Percentiles rank a stretch among this genome's conserved stretches.
These are phyloP conservation scores for Physaria fendleri DNA, from an alignment of 345 rosid genomes.

Conservation along the genomic window DNA sequence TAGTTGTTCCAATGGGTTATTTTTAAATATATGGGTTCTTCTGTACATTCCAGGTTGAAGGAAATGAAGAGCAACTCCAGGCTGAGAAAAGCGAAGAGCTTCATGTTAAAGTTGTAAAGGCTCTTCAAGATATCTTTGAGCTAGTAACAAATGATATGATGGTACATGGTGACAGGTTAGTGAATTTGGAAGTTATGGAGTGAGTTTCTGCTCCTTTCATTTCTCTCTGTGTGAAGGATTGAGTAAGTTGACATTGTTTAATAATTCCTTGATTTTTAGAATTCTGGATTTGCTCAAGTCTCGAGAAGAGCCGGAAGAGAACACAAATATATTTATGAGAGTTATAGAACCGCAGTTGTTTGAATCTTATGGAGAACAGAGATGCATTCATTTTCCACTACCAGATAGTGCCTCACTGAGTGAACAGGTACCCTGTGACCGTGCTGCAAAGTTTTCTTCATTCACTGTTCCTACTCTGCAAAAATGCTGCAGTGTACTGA, in stretches of 20 bases:
- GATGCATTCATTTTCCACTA: constrained; percentile 69
- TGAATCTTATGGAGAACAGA: constrained; percentile 42
- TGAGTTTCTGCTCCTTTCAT: not conserved
- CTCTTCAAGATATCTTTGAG: constrained; percentile 93
- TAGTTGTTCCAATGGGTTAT: not conserved
- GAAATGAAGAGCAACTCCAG: constrained; percentile 32
- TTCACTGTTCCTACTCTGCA: not conserved
- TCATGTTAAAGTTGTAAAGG: constrained; percentile 52
- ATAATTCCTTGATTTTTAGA: constrained; percentile 30
- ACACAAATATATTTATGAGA: constrained; percentile 37
- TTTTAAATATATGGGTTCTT: constrained; percentile 8
- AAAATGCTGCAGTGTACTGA: constrained; percentile 9
- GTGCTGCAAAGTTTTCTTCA: not conserved
- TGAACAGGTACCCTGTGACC: constrained; percentile 53
- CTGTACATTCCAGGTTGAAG: constrained; percentile 22
- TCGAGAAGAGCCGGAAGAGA: constrained; percentile 33
- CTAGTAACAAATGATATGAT: constrained; percentile 79
- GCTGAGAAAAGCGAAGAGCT: constrained; percentile 56
- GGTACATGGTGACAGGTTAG: constrained; percentile 68
- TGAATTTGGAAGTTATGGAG: not conserved
- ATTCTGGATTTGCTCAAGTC: constrained; percentile 42
- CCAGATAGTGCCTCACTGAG: constrained; percentile 58
- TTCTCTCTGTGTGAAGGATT: constrained; percentile 11
- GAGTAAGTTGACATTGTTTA: not conserved
- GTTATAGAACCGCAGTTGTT: constrained; percentile 63